Evolutionary conservation across 805 yeast species (phyloP).

Genomic region (Blastobotrys chiropterorum): DNA sequence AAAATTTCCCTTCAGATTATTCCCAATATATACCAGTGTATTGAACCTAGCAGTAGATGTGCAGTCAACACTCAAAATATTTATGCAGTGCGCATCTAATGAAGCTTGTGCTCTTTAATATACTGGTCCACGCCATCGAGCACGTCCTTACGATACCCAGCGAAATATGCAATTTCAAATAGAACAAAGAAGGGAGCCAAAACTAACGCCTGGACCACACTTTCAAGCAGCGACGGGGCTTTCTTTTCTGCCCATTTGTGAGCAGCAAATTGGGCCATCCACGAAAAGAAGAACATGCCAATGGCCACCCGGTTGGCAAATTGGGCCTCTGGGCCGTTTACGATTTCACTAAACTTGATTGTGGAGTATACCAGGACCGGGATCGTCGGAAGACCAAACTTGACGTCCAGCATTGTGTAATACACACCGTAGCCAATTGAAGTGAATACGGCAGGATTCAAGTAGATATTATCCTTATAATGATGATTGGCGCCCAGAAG

Average conservation of each 20-base stretch:
- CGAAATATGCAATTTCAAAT: constrained; percentile 62
- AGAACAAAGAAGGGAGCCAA: constrained; percentile 87
- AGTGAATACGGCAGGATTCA: constrained; percentile 43
- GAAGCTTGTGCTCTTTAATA: constrained; percentile 22
- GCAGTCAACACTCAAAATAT: background rate
- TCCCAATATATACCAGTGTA: background rate
- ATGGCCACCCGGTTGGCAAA: constrained; percentile 28
- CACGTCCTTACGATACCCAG: constrained; percentile 56
- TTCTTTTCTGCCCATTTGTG: constrained; percentile 76
- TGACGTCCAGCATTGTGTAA: constrained; percentile 52
- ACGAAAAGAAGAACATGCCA: constrained; percentile 47
- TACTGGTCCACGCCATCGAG: constrained; percentile 43
- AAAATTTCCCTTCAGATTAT: background rate
- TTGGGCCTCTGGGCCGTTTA: constrained; percentile 25
- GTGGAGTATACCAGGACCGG: constrained; percentile 32
- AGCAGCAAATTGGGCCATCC: constrained; percentile 85
- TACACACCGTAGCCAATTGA: constrained; percentile 48
- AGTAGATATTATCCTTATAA: constrained; percentile 18
- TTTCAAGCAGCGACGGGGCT: constrained; percentile 85
- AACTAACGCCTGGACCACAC: constrained; percentile 74
- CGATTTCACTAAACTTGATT: constrained; percentile 23
- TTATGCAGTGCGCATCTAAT: background rate
- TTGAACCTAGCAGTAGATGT: background rate
- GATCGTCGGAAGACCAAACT: constrained; percentile 42
- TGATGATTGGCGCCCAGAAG: constrained; percentile 32